Evolutionary conservation across 2,329 filamentous ascomycete species (phyloP).

Genomic region (Xylaria sp.): DNA sequence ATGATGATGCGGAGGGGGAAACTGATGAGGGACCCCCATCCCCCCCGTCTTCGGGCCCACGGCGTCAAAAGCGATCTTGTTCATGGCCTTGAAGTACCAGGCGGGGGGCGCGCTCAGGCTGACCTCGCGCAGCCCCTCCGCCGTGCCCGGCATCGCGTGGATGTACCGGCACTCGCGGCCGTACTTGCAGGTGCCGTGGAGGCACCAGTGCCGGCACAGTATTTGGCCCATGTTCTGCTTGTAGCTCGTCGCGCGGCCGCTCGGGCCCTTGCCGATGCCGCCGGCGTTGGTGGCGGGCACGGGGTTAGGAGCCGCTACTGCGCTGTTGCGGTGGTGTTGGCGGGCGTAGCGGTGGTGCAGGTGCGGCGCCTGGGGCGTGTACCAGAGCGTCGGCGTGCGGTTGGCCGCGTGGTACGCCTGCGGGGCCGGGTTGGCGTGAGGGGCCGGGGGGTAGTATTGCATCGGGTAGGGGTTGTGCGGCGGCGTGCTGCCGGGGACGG

Average conservation of each 20-base stretch:
- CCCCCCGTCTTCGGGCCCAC: too few species aligned
- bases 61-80: conserved; percentile 7
- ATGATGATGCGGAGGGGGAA: not conserved
- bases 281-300: not conserved
- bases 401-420: conserved; percentile 3
- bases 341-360: not conserved
- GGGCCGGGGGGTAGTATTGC: conserved; percentile 1
- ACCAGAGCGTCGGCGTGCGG: conserved; percentile 1
- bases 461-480: conserved; percentile 3
- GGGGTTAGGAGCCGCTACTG: not conserved
- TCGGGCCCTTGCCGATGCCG: conserved; percentile 8
- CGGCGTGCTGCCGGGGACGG: conserved; percentile 5
- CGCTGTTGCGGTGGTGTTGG: not conserved
- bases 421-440: not conserved
- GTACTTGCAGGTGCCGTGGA: conserved; percentile 50
- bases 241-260: not conserved
- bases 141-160: conserved; percentile 52
- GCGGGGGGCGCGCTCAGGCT: conserved; percentile 46
- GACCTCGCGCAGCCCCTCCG: conserved; percentile 44
- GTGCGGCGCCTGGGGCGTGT: not conserved
- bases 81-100: conserved; percentile 43
- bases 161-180: conserved; percentile 46
- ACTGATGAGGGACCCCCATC: too few species aligned
- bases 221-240: conserved; percentile 2
- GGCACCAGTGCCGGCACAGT: conserved; percentile 53